Base-by-base conservation (phyloP, 139 green algal genomes). In the Tetradesmus obliquus region DNA sequence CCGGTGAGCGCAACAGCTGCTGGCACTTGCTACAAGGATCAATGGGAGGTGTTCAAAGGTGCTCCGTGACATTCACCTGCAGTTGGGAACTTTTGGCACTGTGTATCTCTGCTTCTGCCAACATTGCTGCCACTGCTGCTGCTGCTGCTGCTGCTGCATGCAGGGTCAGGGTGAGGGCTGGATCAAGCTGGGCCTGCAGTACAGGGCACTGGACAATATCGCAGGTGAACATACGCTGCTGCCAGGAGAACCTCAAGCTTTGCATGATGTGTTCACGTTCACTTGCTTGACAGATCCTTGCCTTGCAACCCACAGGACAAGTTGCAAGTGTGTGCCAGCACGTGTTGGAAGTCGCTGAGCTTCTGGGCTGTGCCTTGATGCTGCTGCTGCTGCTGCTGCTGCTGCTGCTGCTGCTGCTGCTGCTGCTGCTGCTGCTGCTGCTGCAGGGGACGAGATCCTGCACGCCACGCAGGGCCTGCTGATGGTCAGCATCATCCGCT, bases 141-240 rank as follows among this genome's bases (percentile, higher is more conserved):
- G 60, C 55, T 81, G 10, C 55, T 80, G 85, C 85, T 60, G 57
- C 60, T 89, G 85, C 54, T 54, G 74, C 88, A 15, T 85, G 53
- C 86, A 94, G 92, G 93, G 93, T 55, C 88, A 87, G 87, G 91
- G 91, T 3, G n/a, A 76, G n/a, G 93, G 93, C 74, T 58, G 82
- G 88, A 79, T 95, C 2, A 53, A n/a, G 83, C 69, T 95, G 51
- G 24, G 82, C 1, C 53, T 93, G 79, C 60, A 86, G 84, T 95
- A 93, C 93, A 72, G 88, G 20, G 76, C 84, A 1, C 66, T 95
- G 17, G 66, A 91, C 45, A 90, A 55, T 72, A 58, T 92, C 10
- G 76, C 88, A 79, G 76, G 71, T 71, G 57, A 66, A 13, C 57
- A 66, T 8, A 66, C 57, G 6, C 9, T 8, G 8, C 57, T 66